Base-by-base conservation (phyloP, 2,329 filamentous ascomycete species). In the Tolypocladium sp. region DNA sequence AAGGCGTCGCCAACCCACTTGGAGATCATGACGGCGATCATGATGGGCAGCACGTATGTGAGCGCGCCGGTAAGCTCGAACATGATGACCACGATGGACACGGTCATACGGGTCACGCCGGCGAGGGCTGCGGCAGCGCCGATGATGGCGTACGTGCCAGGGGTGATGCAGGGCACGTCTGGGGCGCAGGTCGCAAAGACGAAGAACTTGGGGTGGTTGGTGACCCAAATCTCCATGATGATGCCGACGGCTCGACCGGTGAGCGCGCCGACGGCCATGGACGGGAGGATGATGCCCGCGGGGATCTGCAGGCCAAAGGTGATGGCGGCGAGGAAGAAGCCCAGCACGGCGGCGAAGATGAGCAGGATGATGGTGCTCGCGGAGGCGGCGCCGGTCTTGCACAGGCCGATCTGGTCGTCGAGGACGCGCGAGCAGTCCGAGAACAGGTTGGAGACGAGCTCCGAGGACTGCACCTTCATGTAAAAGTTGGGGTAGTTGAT, bases 1-100 rank as follows among this genome's bases (percentile, higher is more conserved):
- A 99, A 92, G 56, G 92, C 93, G 73, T 99, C 94, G 68, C 92
- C 94, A 33, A 96, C 91, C 94, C 94, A 99, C 77, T 99, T 99
- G 63, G 90, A 90, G 52, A 97, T 82, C 92, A 99, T 96, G 69
- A 99, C 94, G 51, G 92, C 92, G 63, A 99, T 90, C 94, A 99
- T 99, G 73, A 97, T 99, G 58, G 94, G 94, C 9, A 99, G 84
- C 55, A 99, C 93, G 70, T 97, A 97, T 1, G 92, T 96, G 35
- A 99, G 82, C 1, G 94, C 94, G 57, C 94, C 94, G 0, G 94
- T 99, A 59, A 99, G 86, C 77, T 99, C 94, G 69, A 99, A 99
- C 89, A 97, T 97, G 76, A 99, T 99, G 68, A 97, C 94, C 5
- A 99, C 93, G 65, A 99, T 97, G 15, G 92, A 97, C 13, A 97